Base-by-base conservation (phyloP, 441 rosid species). In the Kokia cookei region DNA sequence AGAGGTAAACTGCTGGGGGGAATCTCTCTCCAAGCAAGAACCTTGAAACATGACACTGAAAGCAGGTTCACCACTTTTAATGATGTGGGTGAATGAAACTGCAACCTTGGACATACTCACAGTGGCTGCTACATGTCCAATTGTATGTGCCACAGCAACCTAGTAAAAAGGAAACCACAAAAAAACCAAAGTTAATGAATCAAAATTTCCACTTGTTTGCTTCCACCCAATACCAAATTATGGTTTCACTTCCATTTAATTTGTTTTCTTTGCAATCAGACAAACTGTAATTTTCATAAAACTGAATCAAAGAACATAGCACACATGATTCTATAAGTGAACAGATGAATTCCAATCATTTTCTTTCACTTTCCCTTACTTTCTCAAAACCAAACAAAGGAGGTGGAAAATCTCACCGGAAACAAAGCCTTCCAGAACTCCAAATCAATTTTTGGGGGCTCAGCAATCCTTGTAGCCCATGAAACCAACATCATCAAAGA, bases 101-200 rank as follows among this genome's bases (percentile, higher is more conserved):
- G 88, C 91, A 77, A 83, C 94, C 86, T 90, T 90, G 10, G 94
- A 90, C 94, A 90, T 90, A 65, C 94, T 90, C 81, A 90, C 94
- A 0, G 94, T 90, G 57, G 94, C 94, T 45, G 94, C 94, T 37
- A 90, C 94, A 81, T 90, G 94, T 78, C 92, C 94, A 75, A 90
- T 90, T 71, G 94, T 86, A 70, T 90, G 94, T 29, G 92, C 94
- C 80, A 90, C 88, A 62, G 94, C 94, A 84, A 90, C 94, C 87
- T 57, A 57, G 32, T 14, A 57, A 57, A 57, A 57, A 57, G 0
- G 32, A 57, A 57, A 19, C 13, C 27, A 2, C 17, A 10, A 10
- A 8, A 57, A 57, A 3, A 19, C 7, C 7, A 3, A 10, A 12
- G 15, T 48, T 48, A 13, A 50, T 13, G 59, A 54, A 54, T 54